These are phyloP conservation scores for Talaromyces sp. DNA, from an alignment of 2,329 filamentous ascomycete genomes.

Conservation along the genomic window DNA sequence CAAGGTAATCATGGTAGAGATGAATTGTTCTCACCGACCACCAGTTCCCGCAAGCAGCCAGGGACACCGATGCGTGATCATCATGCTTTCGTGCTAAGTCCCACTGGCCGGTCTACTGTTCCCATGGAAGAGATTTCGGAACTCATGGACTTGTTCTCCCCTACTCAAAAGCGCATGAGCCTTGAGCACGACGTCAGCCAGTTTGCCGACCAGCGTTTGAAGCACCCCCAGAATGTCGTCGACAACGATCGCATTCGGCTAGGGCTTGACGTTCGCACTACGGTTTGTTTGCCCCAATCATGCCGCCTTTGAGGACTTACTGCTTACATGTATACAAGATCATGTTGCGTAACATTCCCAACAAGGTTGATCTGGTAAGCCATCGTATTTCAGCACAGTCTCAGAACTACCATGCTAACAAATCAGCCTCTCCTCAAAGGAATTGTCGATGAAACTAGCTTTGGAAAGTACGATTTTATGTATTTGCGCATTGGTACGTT, in stretches of 20 bases:
- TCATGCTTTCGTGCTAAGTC: conserved; percentile 20
- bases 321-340: conserved; percentile 50
- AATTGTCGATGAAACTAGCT: conserved; percentile 72
- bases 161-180: not conserved
- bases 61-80: conserved; percentile 6
- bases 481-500: conserved; percentile 73
- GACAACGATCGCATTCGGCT: conserved; percentile 42
- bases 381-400: conserved; percentile 12
- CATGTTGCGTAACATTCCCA: conserved; percentile 93
- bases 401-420: conserved; percentile 3
- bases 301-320: conserved; percentile 3
- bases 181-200: conserved; percentile 19
- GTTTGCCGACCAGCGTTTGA: conserved; percentile 24
- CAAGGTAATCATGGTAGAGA: conserved; percentile 4
- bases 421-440: conserved; percentile 64
- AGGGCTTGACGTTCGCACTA: conserved; percentile 70
- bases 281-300: conserved; percentile 46
- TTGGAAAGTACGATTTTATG: conserved; percentile 87
- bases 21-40: conserved; percentile 1
- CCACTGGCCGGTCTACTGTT: conserved; percentile 36
- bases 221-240: conserved; percentile 38
- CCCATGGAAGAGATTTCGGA: conserved; percentile 29
- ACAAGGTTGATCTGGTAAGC: conserved; percentile 66
- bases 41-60: not conserved
- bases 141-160: conserved; percentile 20